phyloP scores from a whole-genome alignment of 345 rosid genomes.

The Arabidopsis arenosa region DNA sequence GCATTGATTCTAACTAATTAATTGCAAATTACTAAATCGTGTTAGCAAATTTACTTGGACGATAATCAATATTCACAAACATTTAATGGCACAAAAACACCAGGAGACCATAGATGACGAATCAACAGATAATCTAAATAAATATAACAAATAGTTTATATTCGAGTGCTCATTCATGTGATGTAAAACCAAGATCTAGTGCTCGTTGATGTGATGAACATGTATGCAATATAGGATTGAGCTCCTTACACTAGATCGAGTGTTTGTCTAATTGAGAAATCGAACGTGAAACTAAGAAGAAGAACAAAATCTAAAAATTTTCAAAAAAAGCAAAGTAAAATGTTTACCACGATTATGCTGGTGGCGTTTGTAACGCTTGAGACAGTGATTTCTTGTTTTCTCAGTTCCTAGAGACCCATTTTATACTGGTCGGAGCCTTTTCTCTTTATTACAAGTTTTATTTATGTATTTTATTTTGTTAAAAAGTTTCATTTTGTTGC shows the following conservation, averaged over 20 bases:
- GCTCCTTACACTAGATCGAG: slow-evolving; percentile 34
- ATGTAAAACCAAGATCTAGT: background rate
- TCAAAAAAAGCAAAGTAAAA: background rate
- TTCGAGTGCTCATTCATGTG: too few species aligned
- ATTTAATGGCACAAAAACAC: too few species aligned
- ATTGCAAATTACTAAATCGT: background rate
- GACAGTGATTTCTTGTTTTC: slow-evolving; percentile 21
- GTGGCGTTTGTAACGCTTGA: slow-evolving; percentile 44
- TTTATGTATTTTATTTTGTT: too few species aligned
- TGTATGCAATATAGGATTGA: slow-evolving; percentile 6
- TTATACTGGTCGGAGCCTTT: slow-evolving; percentile 22
- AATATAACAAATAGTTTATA: too few species aligned
- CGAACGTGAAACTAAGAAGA: slow-evolving; percentile 26
- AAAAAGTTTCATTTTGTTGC: background rate
- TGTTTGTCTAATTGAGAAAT: background rate
- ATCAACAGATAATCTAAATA: background rate
- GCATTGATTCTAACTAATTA: slow-evolving; percentile 1
- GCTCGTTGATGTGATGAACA: background rate
- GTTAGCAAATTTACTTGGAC: too few species aligned
- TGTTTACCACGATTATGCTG: slow-evolving; percentile 40
- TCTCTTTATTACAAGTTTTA: too few species aligned
- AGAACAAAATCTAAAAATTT: background rate
- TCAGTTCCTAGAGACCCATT: background rate
- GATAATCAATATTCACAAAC: too few species aligned
- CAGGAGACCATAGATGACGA: background rate